phyloP scores from a whole-genome alignment of 2,329 filamentous ascomycete genomes.

The Penicillium sp. region DNA sequence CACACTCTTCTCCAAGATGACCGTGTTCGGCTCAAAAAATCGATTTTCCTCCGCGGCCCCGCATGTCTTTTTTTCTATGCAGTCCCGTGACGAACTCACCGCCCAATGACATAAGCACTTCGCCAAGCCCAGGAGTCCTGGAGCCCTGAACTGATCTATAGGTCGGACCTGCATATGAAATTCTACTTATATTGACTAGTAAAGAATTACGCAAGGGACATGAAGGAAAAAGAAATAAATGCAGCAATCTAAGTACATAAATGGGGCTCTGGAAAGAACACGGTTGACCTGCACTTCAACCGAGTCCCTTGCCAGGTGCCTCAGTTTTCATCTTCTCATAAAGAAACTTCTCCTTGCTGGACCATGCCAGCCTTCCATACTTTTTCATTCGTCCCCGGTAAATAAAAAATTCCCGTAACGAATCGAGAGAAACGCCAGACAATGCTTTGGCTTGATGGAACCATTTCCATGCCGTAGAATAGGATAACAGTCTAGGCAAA shows the following conservation, averaged over 20 bases:
- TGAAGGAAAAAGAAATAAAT: slow-evolving; percentile 7
- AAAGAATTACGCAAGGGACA: background rate
- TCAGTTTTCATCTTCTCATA: slow-evolving; percentile 17
- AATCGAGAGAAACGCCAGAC: slow-evolving; percentile 33
- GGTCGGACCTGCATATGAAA: background rate
- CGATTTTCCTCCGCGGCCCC: slow-evolving; percentile 23
- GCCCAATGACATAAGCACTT: slow-evolving; percentile 8
- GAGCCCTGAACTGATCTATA: background rate
- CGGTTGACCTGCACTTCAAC: slow-evolving; percentile 45
- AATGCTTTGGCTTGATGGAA: slow-evolving; percentile 33
- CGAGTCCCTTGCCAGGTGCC: slow-evolving; percentile 6
- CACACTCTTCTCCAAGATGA: slow-evolving; percentile 3
- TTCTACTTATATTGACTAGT: background rate
- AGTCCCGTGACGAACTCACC: slow-evolving; percentile 24
- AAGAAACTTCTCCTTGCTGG: slow-evolving; percentile 4
- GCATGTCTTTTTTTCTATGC: slow-evolving; percentile 20
- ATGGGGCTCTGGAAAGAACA: slow-evolving; percentile 7
- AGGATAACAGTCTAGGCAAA: slow-evolving; percentile 66
- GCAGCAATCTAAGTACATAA: slow-evolving; percentile 24
- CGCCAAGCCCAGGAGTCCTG: background rate
- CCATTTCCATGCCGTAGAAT: slow-evolving; percentile 13
- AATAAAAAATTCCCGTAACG: slow-evolving; percentile 20
- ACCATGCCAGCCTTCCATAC: slow-evolving; percentile 7
- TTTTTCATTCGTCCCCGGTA: slow-evolving; percentile 8
- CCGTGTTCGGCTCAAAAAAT: slow-evolving; percentile 20